Percentiles rank a stretch among this genome's conserved stretches.
These are phyloP conservation scores for Psophocarpus tetragonolobus DNA, from an alignment of 306 rosid genomes.

Conservation along the genomic window DNA sequence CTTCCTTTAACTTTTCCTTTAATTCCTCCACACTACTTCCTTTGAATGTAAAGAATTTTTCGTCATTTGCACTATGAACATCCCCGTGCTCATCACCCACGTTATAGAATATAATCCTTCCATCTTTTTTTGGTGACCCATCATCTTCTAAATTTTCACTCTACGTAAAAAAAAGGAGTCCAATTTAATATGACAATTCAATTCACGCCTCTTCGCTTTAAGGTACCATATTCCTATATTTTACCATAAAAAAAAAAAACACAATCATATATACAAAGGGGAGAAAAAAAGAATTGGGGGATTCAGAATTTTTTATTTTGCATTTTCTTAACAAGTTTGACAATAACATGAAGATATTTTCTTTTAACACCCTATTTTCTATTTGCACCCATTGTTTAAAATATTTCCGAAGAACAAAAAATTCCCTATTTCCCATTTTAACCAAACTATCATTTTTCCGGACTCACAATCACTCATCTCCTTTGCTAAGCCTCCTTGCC, in stretches of 20 bases:
- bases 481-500: too few relatives aligned
- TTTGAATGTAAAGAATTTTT: slow-evolving; percentile 53
- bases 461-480: too few relatives aligned
- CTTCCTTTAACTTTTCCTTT: slow-evolving; percentile 54
- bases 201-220: neutral
- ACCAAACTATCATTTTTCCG: too few relatives aligned
- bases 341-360: too few relatives aligned
- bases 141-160: slow-evolving; percentile 4
- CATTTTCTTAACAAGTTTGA: neutral
- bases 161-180: neutral
- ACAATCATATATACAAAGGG: too few relatives aligned
- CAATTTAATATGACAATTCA: neutral
- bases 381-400: too few relatives aligned
- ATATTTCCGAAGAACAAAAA: too few relatives aligned
- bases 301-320: neutral
- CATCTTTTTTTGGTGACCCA: slow-evolving; percentile 43
- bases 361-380: too few relatives aligned
- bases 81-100: slow-evolving; percentile 59
- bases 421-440: too few relatives aligned
- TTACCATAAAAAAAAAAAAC: neutral
- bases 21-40: slow-evolving; percentile 58
- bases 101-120: slow-evolving; percentile 59
- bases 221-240: neutral
- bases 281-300: neutral
- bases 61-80: slow-evolving; percentile 27